phyloP scores from a whole-genome alignment of 2,329 filamentous ascomycete species.

The Tolypocladium inflatum region DNA sequence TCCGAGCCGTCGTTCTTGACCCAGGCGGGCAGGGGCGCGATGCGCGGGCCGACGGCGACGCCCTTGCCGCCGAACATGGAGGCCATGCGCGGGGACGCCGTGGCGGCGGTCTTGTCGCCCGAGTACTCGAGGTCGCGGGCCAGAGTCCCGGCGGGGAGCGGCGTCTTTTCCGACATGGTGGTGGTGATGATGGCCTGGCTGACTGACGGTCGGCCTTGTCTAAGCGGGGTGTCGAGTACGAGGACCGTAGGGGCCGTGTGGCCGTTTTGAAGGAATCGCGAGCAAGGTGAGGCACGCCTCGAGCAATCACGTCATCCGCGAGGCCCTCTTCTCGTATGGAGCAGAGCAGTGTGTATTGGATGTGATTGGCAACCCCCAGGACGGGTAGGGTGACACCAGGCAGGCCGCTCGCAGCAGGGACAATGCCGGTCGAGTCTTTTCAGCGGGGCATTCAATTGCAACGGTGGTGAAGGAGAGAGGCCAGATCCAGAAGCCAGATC shows the following conservation, averaged over 20 bases:
- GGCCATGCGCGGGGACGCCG: conserved; percentile 19
- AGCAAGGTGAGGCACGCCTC: background rate
- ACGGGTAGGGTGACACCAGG: background rate
- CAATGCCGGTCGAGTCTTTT: background rate
- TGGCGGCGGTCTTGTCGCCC: conserved; percentile 2
- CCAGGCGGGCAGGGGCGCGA: conserved; percentile 33
- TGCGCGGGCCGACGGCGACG: conserved; percentile 40
- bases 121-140: conserved; percentile 14
- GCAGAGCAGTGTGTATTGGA: background rate
- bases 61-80: conserved; percentile 27
- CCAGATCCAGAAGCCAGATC: background rate
- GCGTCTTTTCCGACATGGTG: conserved; percentile 16
- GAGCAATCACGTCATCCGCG: background rate
- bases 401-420: background rate
- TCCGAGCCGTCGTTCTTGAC: conserved; percentile 27
- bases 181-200: background rate
- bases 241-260: background rate
- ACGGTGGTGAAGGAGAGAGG: background rate
- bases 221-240: background rate
- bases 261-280: background rate
- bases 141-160: background rate
- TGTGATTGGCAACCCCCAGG: background rate
- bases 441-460: background rate
- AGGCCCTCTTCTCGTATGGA: background rate
- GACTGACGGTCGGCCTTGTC: too few relatives aligned